Conservation (phyloP, 257 asterid genomes). For the Solanum commersonii region DNA sequence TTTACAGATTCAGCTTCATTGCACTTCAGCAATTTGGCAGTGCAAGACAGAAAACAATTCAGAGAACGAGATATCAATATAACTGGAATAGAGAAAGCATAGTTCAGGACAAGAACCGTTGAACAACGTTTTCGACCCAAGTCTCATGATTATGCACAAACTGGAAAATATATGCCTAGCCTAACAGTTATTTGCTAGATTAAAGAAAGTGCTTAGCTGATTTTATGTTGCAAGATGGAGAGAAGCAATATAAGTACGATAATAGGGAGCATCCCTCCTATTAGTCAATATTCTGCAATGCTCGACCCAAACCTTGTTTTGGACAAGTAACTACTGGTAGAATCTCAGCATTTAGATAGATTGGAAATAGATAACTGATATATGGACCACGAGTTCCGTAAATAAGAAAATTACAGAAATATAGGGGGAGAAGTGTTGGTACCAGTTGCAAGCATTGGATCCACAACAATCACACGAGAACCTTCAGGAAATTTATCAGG, state of each 20-base stretch:
- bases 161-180: neutral
- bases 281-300: neutral
- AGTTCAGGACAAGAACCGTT: neutral
- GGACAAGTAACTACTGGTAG: neutral
- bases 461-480: slow-evolving; percentile 71
- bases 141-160: neutral
- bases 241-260: neutral
- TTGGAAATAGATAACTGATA: neutral
- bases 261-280: neutral
- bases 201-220: neutral
- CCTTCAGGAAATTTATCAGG: slow-evolving; percentile 84
- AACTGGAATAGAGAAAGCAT: neutral
- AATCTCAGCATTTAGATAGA: neutral
- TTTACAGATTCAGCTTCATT: neutral
- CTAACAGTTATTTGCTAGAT: neutral
- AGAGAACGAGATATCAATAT: neutral
- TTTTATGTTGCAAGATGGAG: neutral
- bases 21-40: neutral
- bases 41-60: neutral
- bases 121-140: neutral
- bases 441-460: slow-evolving; percentile 99
- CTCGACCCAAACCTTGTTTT: neutral
- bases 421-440: neutral
- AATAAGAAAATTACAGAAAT: neutral
- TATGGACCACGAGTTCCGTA: neutral